Evolutionary conservation across 2,329 filamentous ascomycete species (phyloP).

Genomic region (Talaromyces sp.): DNA sequence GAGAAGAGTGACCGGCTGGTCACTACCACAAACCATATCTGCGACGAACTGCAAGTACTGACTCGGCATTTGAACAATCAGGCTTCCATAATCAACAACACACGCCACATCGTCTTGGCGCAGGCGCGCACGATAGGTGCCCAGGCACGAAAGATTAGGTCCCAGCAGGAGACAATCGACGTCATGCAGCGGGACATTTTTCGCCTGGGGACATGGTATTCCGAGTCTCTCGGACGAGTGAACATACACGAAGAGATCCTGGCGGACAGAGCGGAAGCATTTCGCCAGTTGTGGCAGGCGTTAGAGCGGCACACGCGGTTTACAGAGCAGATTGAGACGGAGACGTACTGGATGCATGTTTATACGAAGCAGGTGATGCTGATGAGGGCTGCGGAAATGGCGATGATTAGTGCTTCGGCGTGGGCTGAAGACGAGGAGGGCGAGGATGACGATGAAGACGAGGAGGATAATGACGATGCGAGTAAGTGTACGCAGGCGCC

Average conservation of each 20-base stretch:
- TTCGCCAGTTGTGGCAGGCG: not conserved
- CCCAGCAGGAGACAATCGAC: not conserved
- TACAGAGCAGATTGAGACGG: not conserved
- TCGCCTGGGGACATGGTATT: not conserved
- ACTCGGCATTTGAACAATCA: not conserved
- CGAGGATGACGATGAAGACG: not conserved
- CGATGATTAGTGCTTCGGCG: not conserved
- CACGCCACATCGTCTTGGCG: not conserved
- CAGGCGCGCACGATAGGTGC: slow-evolving; percentile 6
- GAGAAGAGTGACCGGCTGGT: not conserved
- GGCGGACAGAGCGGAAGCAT: not conserved
- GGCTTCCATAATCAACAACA: not conserved
- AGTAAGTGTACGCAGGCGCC: not conserved
- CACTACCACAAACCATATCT: not conserved
- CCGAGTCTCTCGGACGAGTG: not conserved
- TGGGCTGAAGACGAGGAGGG: not conserved
- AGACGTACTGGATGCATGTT: slow-evolving; percentile 11
- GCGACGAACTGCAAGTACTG: not conserved
- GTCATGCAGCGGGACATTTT: slow-evolving; percentile 2
- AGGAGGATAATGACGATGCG: not conserved
- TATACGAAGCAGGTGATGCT: slow-evolving; percentile 10
- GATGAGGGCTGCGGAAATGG: not conserved
- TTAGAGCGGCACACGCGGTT: not conserved
- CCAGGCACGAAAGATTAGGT: not conserved
- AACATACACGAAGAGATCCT: not conserved